Percentiles rank a stretch among this genome's conserved stretches.
Conservation (phyloP, 495 filamentous ascomycete genomes). For the Talaromyces nanjingensis region DNA sequence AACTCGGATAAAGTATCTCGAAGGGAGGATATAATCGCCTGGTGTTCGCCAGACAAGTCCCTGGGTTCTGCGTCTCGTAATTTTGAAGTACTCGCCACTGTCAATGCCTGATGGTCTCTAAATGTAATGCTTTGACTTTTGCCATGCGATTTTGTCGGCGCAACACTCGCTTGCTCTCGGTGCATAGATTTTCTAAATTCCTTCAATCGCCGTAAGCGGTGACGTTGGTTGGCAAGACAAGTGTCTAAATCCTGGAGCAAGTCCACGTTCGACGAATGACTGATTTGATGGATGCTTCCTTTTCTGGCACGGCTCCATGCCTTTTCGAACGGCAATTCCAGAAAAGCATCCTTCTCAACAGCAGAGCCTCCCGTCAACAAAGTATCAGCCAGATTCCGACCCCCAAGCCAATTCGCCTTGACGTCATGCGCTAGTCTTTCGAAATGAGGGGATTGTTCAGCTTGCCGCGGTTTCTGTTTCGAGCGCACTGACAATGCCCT, state of each 20-base stretch:
- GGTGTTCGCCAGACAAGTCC: constrained; percentile 41
- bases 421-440: constrained; percentile 39
- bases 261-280: constrained; percentile 26
- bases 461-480: not conserved
- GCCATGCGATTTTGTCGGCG: constrained; percentile 8
- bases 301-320: constrained; percentile 57
- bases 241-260: constrained; percentile 54
- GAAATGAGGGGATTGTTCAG: constrained; percentile 34
- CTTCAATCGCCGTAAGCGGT: constrained; percentile 64
- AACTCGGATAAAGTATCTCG: constrained; percentile 45
- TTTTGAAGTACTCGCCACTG: constrained; percentile 36
- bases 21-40: constrained; percentile 48
- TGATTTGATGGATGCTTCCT: constrained; percentile 45
- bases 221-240: constrained; percentile 53
- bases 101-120: constrained; percentile 32
- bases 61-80: constrained; percentile 33
- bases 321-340: constrained; percentile 56
- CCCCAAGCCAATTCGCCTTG: constrained; percentile 67
- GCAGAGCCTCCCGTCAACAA: constrained; percentile 58
- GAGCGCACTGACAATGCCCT: constrained; percentile 29
- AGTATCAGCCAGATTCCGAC: constrained; percentile 58
- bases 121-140: constrained; percentile 22
- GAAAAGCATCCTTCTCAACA: constrained; percentile 51
- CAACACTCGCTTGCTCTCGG: constrained; percentile 16
- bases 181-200: constrained; percentile 46